These are phyloP conservation scores for Pestalotiopsis sp. DNA, from an alignment of 2,329 filamentous ascomycete genomes.

Conservation along the genomic window DNA sequence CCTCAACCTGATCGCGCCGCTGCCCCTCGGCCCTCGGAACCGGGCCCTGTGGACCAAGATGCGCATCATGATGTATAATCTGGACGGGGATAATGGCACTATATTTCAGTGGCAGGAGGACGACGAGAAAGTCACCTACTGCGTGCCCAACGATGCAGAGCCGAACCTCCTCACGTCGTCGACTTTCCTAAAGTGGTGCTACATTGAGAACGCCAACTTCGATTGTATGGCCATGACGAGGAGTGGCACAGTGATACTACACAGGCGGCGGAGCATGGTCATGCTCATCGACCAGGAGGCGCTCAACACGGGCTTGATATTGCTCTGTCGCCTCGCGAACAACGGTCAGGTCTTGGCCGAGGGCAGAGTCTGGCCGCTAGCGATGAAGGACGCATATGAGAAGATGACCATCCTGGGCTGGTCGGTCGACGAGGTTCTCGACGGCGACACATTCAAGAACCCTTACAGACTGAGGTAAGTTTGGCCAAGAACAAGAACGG, in stretches of 20 bases:
- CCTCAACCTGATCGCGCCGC: not conserved
- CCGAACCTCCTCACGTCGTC: not conserved
- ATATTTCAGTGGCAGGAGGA: not conserved
- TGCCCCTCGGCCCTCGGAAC: not conserved
- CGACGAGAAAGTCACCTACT: not conserved
- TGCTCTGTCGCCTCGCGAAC: not conserved
- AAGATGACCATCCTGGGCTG: not conserved
- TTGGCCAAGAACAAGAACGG: too few relatives aligned
- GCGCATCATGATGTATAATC: slow-evolving; percentile 3
- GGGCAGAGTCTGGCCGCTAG: not conserved
- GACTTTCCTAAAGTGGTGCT: not conserved
- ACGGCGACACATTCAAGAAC: not conserved
- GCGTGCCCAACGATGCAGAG: not conserved
- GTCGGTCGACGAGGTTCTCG: not conserved
- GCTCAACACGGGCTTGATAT: not conserved
- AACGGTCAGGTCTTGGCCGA: not conserved
- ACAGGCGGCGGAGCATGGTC: not conserved
- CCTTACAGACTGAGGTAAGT: not conserved
- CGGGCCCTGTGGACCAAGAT: slow-evolving; percentile 1
- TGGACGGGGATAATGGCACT: not conserved
- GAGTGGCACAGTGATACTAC: not conserved
- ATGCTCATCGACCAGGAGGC: not conserved
- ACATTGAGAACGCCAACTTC: slow-evolving; percentile 3
- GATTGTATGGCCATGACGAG: slow-evolving; percentile 1
- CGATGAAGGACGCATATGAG: not conserved